A percentile compares a stretch with the other conserved stretches of the same genome.
Evolutionary conservation across 371 early-diverging fungal species (phyloP).

Genomic region (Blakeslea trispora): DNA sequence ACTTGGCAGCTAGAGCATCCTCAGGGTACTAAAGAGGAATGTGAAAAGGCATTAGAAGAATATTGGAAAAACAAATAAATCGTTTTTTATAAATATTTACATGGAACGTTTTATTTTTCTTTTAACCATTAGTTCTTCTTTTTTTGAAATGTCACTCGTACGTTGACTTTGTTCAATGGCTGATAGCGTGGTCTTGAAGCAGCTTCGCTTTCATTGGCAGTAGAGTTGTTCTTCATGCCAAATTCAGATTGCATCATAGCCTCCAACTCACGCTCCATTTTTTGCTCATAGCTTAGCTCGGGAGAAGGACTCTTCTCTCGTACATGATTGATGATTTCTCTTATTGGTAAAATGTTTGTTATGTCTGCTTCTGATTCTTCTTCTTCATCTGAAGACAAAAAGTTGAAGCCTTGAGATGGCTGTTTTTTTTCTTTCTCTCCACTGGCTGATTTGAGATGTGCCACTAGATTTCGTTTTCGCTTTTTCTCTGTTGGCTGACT

Average conservation of each 20-base stretch:
- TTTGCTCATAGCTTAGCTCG: conserved; percentile 18
- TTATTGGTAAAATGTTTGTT: conserved; percentile 1
- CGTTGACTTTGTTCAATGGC: conserved; percentile 27
- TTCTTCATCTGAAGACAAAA: conserved; percentile 22
- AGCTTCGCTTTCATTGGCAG: background rate
- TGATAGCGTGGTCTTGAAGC: conserved; percentile 18
- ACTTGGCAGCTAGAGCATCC: conserved; percentile 77
- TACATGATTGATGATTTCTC: background rate
- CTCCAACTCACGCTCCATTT: conserved; percentile 26
- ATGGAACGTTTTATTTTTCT: background rate
- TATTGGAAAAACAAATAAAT: conserved; percentile 34
- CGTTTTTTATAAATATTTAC: background rate
- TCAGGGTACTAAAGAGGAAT: conserved; percentile 59
- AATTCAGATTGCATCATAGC: conserved; percentile 26
- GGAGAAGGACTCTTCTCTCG: conserved; percentile 15
- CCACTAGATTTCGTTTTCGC: conserved; percentile 25
- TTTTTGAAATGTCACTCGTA: conserved; percentile 24
- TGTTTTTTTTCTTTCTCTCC: conserved; percentile 17
- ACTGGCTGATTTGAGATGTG: conserved; percentile 23
- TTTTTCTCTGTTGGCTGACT: conserved; percentile 17
- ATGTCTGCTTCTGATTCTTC: background rate
- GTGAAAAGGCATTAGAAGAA: conserved; percentile 41
- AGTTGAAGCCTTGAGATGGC: conserved; percentile 6
- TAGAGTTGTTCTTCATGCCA: conserved; percentile 1
- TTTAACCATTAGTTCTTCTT: conserved; percentile 2